Evolutionary conservation across 805 yeast genomes (phyloP).

Genomic region (Yarrowia keelungensis): DNA sequence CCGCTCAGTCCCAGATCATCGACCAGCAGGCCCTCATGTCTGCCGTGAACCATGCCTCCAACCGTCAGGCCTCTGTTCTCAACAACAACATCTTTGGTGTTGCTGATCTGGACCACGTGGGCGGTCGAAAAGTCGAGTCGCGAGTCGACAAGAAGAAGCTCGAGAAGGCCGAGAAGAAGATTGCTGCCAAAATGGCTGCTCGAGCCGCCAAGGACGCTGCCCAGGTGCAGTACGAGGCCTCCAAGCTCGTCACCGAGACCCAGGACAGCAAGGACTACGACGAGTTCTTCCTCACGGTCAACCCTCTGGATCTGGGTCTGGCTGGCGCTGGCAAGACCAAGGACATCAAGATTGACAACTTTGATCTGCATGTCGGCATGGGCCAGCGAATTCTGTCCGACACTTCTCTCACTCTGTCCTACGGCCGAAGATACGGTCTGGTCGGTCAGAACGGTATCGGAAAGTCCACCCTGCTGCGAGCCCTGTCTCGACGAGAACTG

Average conservation of each 20-base stretch:
- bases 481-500: slow-evolving; percentile 91
- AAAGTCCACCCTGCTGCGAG: slow-evolving; percentile 91
- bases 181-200: slow-evolving; percentile 96
- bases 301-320: slow-evolving; percentile 83
- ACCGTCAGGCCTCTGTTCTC: slow-evolving; percentile 72
- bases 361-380: slow-evolving; percentile 94
- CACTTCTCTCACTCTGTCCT: slow-evolving; percentile 82
- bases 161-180: slow-evolving; percentile 96
- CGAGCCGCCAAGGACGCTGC: slow-evolving; percentile 55
- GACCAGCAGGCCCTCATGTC: slow-evolving; percentile 67
- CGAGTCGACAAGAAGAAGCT: slow-evolving; percentile 95
- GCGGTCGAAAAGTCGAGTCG: slow-evolving; percentile 90
- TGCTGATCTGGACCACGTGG: slow-evolving; percentile 79
- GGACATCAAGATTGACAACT: slow-evolving; percentile 90
- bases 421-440: slow-evolving; percentile 94
- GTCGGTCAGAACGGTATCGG: slow-evolving; percentile 99
- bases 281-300: slow-evolving; percentile 91
- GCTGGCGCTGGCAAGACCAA: slow-evolving; percentile 79
- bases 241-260: slow-evolving; percentile 72
- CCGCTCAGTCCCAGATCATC: slow-evolving; percentile 89
- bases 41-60: slow-evolving; percentile 54
- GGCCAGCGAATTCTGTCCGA: slow-evolving; percentile 92
- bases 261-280: slow-evolving; percentile 79
- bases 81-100: slow-evolving; percentile 80
- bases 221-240: slow-evolving; percentile 65